These are phyloP conservation scores for Leccinum arenicola DNA, from an alignment of 768 basidiomycete species.

Conservation along the genomic window DNA sequence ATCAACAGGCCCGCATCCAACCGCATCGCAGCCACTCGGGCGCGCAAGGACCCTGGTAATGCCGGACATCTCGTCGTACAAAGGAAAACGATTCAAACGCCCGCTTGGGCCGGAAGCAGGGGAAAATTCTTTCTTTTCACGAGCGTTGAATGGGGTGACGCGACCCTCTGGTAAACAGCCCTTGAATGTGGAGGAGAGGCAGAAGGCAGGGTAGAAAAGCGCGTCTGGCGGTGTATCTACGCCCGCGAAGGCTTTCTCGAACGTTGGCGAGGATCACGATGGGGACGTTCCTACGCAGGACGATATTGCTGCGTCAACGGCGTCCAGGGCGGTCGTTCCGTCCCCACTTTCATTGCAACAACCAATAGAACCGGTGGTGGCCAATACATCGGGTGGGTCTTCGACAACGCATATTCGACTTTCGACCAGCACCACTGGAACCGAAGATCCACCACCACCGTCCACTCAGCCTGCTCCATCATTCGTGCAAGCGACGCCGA, in stretches of 20 bases:
- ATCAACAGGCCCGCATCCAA: not conserved
- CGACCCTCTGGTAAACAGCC: not conserved
- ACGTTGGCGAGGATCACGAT: not conserved
- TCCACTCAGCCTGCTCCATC: not conserved
- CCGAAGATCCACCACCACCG: not conserved
- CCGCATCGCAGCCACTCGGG: not conserved
- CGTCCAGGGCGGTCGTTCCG: not conserved
- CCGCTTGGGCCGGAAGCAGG: slow-evolving; percentile 1
- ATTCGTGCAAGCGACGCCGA: not conserved
- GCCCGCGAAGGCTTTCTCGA: not conserved
- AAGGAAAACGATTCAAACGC: slow-evolving; percentile 22
- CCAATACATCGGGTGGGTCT: not conserved
- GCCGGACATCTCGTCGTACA: slow-evolving; percentile 25
- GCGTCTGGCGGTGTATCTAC: not conserved
- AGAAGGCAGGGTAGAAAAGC: not conserved
- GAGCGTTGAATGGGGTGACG: slow-evolving; percentile 11
- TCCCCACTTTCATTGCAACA: not conserved
- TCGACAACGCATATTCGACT: not conserved
- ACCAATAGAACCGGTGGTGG: not conserved
- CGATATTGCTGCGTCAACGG: not conserved
- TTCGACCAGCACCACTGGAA: not conserved
- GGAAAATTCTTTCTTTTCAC: slow-evolving; percentile 25
- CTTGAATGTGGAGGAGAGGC: not conserved
- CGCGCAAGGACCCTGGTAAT: slow-evolving; percentile 8
- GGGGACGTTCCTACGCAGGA: slow-evolving; percentile 9